Conservation (phyloP, 495 filamentous ascomycete species). For the Aspergillus taichungensis region DNA sequence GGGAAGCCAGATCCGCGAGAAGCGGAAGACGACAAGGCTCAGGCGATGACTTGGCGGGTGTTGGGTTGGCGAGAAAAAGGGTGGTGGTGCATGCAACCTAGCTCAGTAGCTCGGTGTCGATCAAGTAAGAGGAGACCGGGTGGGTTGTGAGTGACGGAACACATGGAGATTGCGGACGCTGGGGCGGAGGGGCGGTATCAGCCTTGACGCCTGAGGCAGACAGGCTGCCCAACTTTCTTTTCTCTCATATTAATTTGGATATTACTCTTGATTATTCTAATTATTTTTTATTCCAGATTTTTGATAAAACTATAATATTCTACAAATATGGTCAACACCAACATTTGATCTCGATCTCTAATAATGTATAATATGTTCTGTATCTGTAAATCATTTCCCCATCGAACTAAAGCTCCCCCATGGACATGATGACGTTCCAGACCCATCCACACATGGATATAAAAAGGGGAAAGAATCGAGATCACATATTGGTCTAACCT, state of each 20-base stretch:
- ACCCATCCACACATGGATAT: too few relatives aligned
- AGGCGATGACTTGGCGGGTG: constrained; percentile 5
- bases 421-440: too few relatives aligned
- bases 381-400: too few relatives aligned
- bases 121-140: background rate
- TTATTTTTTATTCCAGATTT: too few relatives aligned
- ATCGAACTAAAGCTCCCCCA: too few relatives aligned
- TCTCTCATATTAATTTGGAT: background rate
- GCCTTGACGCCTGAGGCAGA: constrained; percentile 5
- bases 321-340: too few relatives aligned
- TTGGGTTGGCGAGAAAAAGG: background rate
- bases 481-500: too few relatives aligned
- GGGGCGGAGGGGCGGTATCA: constrained; percentile 2
- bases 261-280: background rate
- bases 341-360: too few relatives aligned
- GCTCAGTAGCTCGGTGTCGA: background rate
- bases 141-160: background rate
- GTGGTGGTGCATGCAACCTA: background rate
- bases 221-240: background rate
- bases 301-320: too few relatives aligned
- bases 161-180: background rate
- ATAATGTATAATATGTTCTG: too few relatives aligned
- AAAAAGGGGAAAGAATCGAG: too few relatives aligned
- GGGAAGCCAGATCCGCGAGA: constrained; percentile 19
- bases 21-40: constrained; percentile 10